Base-by-base conservation (phyloP, 345 rosid species). In the Moricandia arvensis region DNA sequence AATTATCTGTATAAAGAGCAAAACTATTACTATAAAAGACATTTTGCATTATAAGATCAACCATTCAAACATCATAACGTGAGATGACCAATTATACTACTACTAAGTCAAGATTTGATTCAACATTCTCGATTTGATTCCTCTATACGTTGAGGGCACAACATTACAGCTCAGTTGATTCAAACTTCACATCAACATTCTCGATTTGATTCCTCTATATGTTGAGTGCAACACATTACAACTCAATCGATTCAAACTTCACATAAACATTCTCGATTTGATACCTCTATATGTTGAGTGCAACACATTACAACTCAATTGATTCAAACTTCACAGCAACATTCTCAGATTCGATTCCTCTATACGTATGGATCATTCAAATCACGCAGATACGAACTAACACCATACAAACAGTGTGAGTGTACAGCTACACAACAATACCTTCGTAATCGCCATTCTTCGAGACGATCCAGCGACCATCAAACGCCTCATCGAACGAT, bases 381-480 rank as follows among this genome's bases (percentile, higher is more conserved):
- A 47, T 5, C 18, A 47, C 18, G 53, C 53, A 47, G 53, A 47
- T 47, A 18, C 18, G 53, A 45, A 45, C 53, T n/a, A 41, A 41
- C 49, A 45, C 13, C 5, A 12, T 35, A 35, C 38, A 35, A 35
- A 35, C 53, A 47, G 53, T 47, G 53, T n/a, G 17, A 47, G 53
- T 2, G 53, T 47, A 47, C 8, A 47, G 18, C n/a, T 47, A 5
- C n/a, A 15, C 53, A 47, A n/a, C 53, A 47, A 47, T 47, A 47
- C 96, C 97, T 73, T 80, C 57, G 73, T 91, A 91, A 0, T 88
- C 97, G 17, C 71, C 82, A 65, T 87, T 91, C 73, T 81, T 79
- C 24, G 97, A 91, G 33, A 87, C 84, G 73, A 82, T 76, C 97
- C 97, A 91, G 51, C 90, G 86, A 7, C 93, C 91, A 35, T 87